A percentile compares a stretch with the other conserved stretches of the same genome.
phyloP scores from a whole-genome alignment of 1,139 yeast genomes.

The Eremothecium sinecaudum region DNA sequence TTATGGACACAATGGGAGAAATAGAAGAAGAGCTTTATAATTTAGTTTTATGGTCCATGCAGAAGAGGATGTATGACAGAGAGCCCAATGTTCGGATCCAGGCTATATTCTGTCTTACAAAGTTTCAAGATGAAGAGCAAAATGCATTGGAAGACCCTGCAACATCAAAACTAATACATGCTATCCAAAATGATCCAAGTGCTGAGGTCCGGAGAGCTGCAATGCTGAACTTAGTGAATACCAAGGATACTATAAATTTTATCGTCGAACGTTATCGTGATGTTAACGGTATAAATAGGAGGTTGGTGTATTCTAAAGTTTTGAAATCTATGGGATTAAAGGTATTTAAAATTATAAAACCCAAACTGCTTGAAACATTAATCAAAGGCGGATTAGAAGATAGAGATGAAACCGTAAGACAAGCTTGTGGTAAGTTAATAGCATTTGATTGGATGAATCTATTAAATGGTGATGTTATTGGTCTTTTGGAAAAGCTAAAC shows the following conservation, averaged over 20 bases:
- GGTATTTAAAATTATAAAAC: slow-evolving; percentile 46
- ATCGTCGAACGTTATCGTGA: slow-evolving; percentile 81
- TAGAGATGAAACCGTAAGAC: slow-evolving; percentile 63
- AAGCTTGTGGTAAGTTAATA: slow-evolving; percentile 66
- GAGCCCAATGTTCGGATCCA: slow-evolving; percentile 73
- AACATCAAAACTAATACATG: slow-evolving; percentile 43
- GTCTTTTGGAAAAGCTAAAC: slow-evolving; percentile 60
- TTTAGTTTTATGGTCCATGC: slow-evolving; percentile 50
- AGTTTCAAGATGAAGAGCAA: slow-evolving; percentile 54
- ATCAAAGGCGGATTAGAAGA: slow-evolving; percentile 82
- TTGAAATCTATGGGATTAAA: slow-evolving; percentile 56
- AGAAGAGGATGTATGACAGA: slow-evolving; percentile 62
- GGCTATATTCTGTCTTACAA: slow-evolving; percentile 70
- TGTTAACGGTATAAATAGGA: slow-evolving; percentile 57
- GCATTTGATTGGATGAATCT: slow-evolving; percentile 63
- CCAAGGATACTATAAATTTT: slow-evolving; percentile 44
- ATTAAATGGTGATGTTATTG: slow-evolving; percentile 61
- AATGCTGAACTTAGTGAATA: slow-evolving; percentile 55
- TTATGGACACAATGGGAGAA: slow-evolving; percentile 66
- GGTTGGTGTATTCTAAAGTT: slow-evolving; percentile 60
- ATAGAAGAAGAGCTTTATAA: slow-evolving; percentile 66
- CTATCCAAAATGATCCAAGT: slow-evolving; percentile 68
- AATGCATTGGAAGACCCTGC: slow-evolving; percentile 33
- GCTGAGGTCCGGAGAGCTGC: slow-evolving; percentile 90
- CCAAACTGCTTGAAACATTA: slow-evolving; percentile 54